Evolutionary conservation across 352 stramenopile species (phyloP), one percentile per base, ranked within the genome.

Genomic region (Globisporangium splendens): DNA sequence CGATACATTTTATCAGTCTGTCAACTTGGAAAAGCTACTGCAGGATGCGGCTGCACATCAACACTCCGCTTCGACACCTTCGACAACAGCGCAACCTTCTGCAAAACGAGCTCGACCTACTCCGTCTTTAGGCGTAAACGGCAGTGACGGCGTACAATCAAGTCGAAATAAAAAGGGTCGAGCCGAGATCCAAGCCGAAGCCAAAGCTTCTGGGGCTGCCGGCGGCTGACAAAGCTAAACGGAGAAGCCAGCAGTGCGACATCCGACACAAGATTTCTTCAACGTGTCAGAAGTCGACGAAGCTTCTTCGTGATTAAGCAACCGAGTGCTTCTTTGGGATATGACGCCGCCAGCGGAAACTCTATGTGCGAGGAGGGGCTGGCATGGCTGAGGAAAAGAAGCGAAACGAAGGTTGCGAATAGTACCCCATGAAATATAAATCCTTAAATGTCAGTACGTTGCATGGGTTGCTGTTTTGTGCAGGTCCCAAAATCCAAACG

Each of bases 301-400:
- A 22, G 22, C 46, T 54, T 54, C 54, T 61, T 61, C 54, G 54
- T 35, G 22, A 18, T 14, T n/a, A n/a, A 8, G 24, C 24, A 31
- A 48, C 28, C 28, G 28, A 35, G 7, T 21, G 14, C 24, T 52
- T 31, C 49, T 70, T 71, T 66, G 62, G 60, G 50, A 22, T 48
- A 77, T 77, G 69, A 77, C 65, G 69, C 68, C 65, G 46, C 59
- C 62, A 65, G 62, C 62, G 43, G 42, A 77, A 77, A 77, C 65
- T 72, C 65, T 20, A 21, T 3, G 33, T 35, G 28, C 5, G 7
- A 8, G 28, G 67, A 66, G 69, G 42, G 58, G 66, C 62, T 66
- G 69, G 28, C 33, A 3, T 43, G 65, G 64, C 68, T 52, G 68
- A 76, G 51, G 59, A 63, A 63, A 64, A 65, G 54, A 44, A 53